A percentile compares a stretch with the other conserved stretches of the same genome.
phyloP scores from a whole-genome alignment of 108 stramenopile species.

The Nitzschia sp. region DNA sequence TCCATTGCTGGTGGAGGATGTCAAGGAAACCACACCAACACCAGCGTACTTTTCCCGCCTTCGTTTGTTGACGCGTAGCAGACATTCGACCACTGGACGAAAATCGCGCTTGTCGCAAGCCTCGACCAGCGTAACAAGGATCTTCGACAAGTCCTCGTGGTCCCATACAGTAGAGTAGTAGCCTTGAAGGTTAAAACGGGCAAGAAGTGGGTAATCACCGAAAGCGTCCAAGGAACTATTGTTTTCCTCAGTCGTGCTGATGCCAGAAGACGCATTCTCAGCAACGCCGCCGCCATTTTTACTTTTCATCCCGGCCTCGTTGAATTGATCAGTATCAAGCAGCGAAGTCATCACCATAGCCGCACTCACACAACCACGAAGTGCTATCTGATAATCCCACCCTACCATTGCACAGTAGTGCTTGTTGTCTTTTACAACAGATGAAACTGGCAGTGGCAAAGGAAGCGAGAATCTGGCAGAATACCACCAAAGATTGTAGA shows the following conservation, averaged over 20 bases:
- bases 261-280: neutral
- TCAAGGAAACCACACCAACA: neutral
- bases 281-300: conserved; percentile 7
- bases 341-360: conserved; percentile 51
- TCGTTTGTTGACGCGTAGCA: conserved; percentile 56
- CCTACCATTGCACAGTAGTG: conserved; percentile 69
- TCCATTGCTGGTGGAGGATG: neutral
- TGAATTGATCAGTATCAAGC: neutral
- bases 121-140: conserved; percentile 74
- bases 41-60: conserved; percentile 16
- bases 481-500: conserved; percentile 89
- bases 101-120: conserved; percentile 87
- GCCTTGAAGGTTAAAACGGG: conserved; percentile 70
- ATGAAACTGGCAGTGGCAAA: conserved; percentile 59
- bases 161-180: conserved; percentile 83
- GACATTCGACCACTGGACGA: conserved; percentile 62
- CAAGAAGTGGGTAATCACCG: conserved; percentile 60
- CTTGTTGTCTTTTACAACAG: conserved; percentile 8
- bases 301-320: conserved; percentile 1
- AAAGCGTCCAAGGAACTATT: conserved; percentile 13
- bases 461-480: conserved; percentile 82
- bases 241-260: neutral
- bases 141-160: conserved; percentile 69
- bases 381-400: conserved; percentile 71
- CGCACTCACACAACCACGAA: conserved; percentile 62